phyloP scores from a whole-genome alignment of 2,329 filamentous ascomycete species.

The Epichloe glyceriae region DNA sequence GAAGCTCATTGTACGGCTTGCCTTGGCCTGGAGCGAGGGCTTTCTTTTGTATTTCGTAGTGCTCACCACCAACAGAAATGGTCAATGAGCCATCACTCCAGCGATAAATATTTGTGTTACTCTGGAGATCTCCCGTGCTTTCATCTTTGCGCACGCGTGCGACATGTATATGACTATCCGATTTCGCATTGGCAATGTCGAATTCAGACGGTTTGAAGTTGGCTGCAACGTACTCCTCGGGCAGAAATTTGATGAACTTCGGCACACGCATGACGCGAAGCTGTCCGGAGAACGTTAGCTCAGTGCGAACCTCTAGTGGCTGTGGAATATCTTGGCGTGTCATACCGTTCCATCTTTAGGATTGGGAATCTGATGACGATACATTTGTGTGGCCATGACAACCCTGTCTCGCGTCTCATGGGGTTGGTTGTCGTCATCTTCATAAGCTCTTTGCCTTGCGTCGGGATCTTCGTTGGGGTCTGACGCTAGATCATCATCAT shows the following conservation, averaged over 20 bases:
- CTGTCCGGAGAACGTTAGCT: slow-evolving; percentile 23
- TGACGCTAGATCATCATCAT: slow-evolving; percentile 47
- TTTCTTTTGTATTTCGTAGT: slow-evolving; percentile 64
- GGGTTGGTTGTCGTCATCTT: slow-evolving; percentile 32
- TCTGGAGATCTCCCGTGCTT: slow-evolving; percentile 53
- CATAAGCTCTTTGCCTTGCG: slow-evolving; percentile 20
- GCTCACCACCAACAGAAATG: slow-evolving; percentile 59
- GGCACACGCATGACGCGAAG: slow-evolving; percentile 60
- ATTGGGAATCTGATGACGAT: slow-evolving; percentile 57
- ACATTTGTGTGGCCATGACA: slow-evolving; percentile 51
- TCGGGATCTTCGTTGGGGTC: slow-evolving; percentile 34
- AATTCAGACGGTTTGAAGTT: slow-evolving; percentile 49
- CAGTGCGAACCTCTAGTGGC: background rate
- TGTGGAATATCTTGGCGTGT: slow-evolving; percentile 1
- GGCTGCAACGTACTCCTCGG: slow-evolving; percentile 51
- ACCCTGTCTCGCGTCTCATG: slow-evolving; percentile 39
- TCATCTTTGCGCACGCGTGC: slow-evolving; percentile 58
- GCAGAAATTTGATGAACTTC: slow-evolving; percentile 57
- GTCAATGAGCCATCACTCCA: slow-evolving; percentile 74
- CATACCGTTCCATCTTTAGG: slow-evolving; percentile 57
- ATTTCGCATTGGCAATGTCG: slow-evolving; percentile 38
- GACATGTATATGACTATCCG: slow-evolving; percentile 48
- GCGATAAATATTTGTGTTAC: slow-evolving; percentile 60
- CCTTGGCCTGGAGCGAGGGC: slow-evolving; percentile 47
- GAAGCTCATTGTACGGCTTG: slow-evolving; percentile 50